These are phyloP conservation scores for Pythium graminicola DNA, from an alignment of 352 stramenopile species.

Conservation along the genomic window DNA sequence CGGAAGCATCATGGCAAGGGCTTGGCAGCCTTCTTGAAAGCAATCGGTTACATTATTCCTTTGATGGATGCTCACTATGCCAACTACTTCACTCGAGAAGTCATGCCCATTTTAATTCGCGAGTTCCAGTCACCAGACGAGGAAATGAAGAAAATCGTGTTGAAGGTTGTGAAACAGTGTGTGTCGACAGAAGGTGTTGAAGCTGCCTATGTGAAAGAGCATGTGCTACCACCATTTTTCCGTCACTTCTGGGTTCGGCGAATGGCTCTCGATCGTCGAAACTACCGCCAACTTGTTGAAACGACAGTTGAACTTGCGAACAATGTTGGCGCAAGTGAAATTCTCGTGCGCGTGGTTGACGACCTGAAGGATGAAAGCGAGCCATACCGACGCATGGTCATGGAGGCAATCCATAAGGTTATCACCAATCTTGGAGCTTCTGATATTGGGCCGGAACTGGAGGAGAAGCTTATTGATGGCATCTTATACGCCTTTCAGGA, in stretches of 20 bases:
- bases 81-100: conserved; percentile 98
- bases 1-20: conserved; percentile 97
- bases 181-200: conserved; percentile 98
- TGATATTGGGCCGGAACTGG: conserved; percentile 95
- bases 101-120: conserved; percentile 98
- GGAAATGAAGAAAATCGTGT: conserved; percentile 99
- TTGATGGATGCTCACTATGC: conserved; percentile 99
- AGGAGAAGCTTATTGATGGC: conserved; percentile 99
- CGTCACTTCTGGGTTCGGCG: conserved; percentile 98
- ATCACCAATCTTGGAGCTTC: conserved; percentile 95
- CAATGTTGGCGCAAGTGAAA: conserved; percentile 98
- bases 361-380: conserved; percentile 99
- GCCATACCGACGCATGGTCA: conserved; percentile 98
- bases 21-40: conserved; percentile 98
- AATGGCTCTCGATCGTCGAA: conserved; percentile 97
- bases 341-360: conserved; percentile 96
- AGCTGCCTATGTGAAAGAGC: conserved; percentile 95
- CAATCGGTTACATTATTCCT: conserved; percentile 99
- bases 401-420: conserved; percentile 98
- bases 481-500: conserved; percentile 99
- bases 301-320: conserved; percentile 98
- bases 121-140: conserved; percentile 99
- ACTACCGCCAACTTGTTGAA: conserved; percentile 98
- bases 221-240: conserved; percentile 99
- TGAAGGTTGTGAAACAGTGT: conserved; percentile 97